Evolutionary conservation across 2,329 filamentous ascomycete genomes (phyloP).

Genomic region (Calonectria hawksworthii): DNA sequence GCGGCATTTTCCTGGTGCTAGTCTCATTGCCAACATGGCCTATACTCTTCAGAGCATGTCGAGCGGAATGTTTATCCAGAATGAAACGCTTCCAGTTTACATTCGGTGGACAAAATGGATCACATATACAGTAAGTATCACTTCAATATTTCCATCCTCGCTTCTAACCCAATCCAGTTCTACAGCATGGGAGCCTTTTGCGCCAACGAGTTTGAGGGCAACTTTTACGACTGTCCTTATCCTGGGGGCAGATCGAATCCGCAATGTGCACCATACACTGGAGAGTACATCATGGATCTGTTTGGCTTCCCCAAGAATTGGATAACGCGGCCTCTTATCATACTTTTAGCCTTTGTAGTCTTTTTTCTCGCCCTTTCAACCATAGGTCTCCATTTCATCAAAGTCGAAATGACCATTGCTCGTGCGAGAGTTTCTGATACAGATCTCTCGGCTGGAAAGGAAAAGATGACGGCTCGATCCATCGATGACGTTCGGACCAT

Average conservation of each 20-base stretch:
- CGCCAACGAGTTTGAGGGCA: constrained; percentile 79
- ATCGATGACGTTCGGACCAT: constrained; percentile 70
- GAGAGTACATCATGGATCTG: constrained; percentile 76
- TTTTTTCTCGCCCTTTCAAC: constrained; percentile 74
- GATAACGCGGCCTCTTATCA: constrained; percentile 76
- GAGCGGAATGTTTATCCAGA: constrained; percentile 83
- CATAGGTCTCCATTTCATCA: constrained; percentile 73
- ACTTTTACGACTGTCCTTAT: constrained; percentile 80
- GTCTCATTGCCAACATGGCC: constrained; percentile 78
- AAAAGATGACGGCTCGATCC: constrained; percentile 72
- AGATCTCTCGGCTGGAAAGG: constrained; percentile 78
- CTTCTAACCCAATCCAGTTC: constrained; percentile 59
- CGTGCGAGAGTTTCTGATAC: constrained; percentile 70
- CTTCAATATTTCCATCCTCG: neutral
- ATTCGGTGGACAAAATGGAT: constrained; percentile 83
- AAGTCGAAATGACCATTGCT: constrained; percentile 78
- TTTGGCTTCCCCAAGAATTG: constrained; percentile 78
- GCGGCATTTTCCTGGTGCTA: constrained; percentile 78
- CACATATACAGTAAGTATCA: constrained; percentile 65
- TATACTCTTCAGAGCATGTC: constrained; percentile 82
- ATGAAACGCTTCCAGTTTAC: constrained; percentile 80
- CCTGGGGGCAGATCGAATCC: constrained; percentile 74
- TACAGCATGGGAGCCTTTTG: constrained; percentile 80
- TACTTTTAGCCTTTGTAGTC: constrained; percentile 72
- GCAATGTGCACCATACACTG: constrained; percentile 77